Percentiles rank a stretch among this genome's conserved stretches.
phyloP scores from a whole-genome alignment of 176 grass and related monocot genomes.

The Ampelocalamus luodianensis region DNA sequence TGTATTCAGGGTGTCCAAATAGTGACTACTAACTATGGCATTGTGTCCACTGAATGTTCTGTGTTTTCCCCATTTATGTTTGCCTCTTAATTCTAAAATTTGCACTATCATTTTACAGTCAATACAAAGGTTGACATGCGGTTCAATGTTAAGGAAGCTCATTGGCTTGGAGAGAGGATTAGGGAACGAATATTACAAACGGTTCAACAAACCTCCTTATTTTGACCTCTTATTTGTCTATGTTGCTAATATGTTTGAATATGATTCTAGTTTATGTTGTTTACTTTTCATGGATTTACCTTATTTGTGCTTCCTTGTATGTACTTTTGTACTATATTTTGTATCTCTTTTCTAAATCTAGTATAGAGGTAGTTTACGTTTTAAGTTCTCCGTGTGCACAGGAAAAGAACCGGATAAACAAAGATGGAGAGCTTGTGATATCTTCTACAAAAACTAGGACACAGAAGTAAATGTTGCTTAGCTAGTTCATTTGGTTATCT shows the following conservation, averaged over 20 bases:
- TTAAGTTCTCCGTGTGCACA: constrained; percentile 34
- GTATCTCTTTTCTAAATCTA: neutral
- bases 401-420: constrained; percentile 99
- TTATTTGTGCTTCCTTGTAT: neutral
- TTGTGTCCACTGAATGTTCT: neutral
- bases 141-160: constrained; percentile 89
- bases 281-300: neutral
- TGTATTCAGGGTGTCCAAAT: constrained; percentile 16
- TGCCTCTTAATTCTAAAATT: constrained; percentile 19
- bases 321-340: neutral
- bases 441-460: constrained; percentile 98
- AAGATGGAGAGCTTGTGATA: constrained; percentile 88
- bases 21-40: neutral
- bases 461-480: constrained; percentile 69
- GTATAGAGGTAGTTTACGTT: constrained; percentile 26
- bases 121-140: constrained; percentile 99
- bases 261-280: neutral
- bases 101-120: constrained; percentile 53
- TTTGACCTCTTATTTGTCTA: neutral
- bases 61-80: neutral
- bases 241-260: neutral
- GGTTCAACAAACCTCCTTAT: constrained; percentile 54
- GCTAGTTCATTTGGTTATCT: constrained; percentile 11
- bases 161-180: constrained; percentile 93
- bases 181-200: constrained; percentile 82